phyloP scores from a whole-genome alignment of 345 rosid genomes.

The Moringa oleifera region DNA sequence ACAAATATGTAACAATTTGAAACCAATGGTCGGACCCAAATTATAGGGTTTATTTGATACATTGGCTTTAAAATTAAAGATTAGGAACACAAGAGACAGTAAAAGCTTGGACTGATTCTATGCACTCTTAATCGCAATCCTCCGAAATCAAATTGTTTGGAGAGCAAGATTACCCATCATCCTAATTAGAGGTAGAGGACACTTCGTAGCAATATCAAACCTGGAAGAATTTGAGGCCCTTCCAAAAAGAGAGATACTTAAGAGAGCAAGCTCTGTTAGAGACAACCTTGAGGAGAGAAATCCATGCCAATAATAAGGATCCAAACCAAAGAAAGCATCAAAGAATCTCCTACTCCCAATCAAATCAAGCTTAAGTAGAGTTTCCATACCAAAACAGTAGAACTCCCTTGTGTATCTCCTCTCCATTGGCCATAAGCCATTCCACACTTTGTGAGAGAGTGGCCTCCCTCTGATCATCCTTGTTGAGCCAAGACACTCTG shows the following conservation, averaged over 20 bases:
- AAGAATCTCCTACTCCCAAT: constrained; percentile 48
- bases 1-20: too few relatives aligned
- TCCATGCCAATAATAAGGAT: constrained; percentile 62
- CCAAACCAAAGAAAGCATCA: constrained; percentile 55
- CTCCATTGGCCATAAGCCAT: constrained; percentile 52
- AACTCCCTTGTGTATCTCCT: constrained; percentile 38
- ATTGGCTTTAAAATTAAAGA: not conserved
- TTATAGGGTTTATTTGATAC: too few relatives aligned
- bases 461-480: constrained; percentile 62
- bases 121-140: not conserved
- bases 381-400: constrained; percentile 64
- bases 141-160: constrained; percentile 29
- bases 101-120: too few relatives aligned
- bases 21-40: too few relatives aligned
- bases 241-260: constrained; percentile 43
- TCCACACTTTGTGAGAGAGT: constrained; percentile 49
- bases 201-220: constrained; percentile 54
- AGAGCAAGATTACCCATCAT: constrained; percentile 57
- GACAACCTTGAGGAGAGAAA: constrained; percentile 59
- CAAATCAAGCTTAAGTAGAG: constrained; percentile 53
- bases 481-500: constrained; percentile 58
- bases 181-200: constrained; percentile 48
- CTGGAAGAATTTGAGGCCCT: constrained; percentile 40
- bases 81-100: too few relatives aligned
- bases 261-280: constrained; percentile 30